Conservation (phyloP, 148 eudicot species). For the Bassia scoparia region DNA sequence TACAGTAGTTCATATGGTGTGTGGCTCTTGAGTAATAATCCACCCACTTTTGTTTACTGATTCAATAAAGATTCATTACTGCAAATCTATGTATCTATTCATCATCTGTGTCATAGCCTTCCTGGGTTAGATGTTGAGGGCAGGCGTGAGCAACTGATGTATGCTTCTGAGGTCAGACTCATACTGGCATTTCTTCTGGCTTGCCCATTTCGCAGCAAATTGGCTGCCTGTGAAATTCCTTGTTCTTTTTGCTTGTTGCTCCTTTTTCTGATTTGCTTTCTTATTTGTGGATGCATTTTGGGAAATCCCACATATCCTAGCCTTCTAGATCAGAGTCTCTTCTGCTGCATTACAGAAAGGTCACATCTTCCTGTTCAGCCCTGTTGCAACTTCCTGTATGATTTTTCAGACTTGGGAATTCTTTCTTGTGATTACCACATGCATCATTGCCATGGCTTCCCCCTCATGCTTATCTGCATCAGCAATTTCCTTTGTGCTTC, state of each 20-base stretch:
- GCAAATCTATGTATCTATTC: neutral
- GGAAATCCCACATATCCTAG: neutral
- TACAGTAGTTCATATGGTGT: neutral
- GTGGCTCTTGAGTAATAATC: neutral
- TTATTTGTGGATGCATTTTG: no score
- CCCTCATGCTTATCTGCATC: no score
- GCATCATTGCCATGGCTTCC: no score
- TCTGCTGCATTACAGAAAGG: neutral
- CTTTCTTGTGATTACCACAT: no score
- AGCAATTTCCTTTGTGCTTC: no score
- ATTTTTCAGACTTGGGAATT: rapidly evolving
- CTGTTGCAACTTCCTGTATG: rapidly evolving
- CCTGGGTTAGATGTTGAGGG: neutral
- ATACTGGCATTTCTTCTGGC: no score
- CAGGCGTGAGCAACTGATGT: neutral
- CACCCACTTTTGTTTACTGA: neutral
- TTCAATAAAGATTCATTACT: neutral
- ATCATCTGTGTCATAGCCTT: neutral
- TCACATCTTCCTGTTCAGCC: neutral
- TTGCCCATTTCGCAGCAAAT: no score
- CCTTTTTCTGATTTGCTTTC: no score
- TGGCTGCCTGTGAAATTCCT: no score
- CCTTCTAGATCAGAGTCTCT: neutral
- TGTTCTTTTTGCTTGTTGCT: no score
- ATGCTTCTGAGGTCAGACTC: no score